Percentiles rank a stretch among this genome's conserved stretches.
These are phyloP conservation scores for Echeveria elegans DNA, from an alignment of 164 flowering plant species.

Conservation along the genomic window DNA sequence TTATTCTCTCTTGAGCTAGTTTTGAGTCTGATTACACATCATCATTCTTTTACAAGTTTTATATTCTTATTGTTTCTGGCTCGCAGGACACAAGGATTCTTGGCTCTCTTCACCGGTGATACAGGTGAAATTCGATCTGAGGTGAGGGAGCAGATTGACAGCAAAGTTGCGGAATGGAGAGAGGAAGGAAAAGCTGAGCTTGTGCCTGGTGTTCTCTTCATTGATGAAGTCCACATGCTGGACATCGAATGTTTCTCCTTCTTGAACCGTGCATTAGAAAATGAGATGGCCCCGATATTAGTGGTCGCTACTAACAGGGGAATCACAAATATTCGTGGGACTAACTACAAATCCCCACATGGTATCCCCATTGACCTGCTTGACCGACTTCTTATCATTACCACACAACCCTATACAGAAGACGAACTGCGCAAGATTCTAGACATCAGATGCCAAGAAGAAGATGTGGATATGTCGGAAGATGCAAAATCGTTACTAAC, in stretches of 20 bases:
- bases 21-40: not conserved
- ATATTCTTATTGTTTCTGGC: conserved; percentile 6
- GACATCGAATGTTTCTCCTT: conserved; percentile 95
- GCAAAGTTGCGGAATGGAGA: conserved; percentile 96
- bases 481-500: conserved; percentile 67
- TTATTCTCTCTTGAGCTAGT: not conserved
- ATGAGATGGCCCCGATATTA: conserved; percentile 87
- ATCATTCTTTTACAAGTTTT: not conserved
- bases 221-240: conserved; percentile 98
- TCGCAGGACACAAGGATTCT: conserved; percentile 84
- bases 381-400: conserved; percentile 79
- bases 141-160: conserved; percentile 90
- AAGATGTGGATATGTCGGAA: conserved; percentile 86
- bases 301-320: conserved; percentile 95
- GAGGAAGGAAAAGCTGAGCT: conserved; percentile 99
- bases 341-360: conserved; percentile 96
- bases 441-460: conserved; percentile 91
- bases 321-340: conserved; percentile 72
- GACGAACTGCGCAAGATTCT: conserved; percentile 71
- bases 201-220: conserved; percentile 95
- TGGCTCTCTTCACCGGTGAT: conserved; percentile 92
- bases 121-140: conserved; percentile 91
- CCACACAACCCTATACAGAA: conserved; percentile 78
- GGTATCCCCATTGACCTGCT: conserved; percentile 92
- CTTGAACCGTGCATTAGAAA: conserved; percentile 89